These are phyloP conservation scores for Coemansia sp. DNA, from an alignment of 192 early-diverging fungal species.

Conservation along the genomic window DNA sequence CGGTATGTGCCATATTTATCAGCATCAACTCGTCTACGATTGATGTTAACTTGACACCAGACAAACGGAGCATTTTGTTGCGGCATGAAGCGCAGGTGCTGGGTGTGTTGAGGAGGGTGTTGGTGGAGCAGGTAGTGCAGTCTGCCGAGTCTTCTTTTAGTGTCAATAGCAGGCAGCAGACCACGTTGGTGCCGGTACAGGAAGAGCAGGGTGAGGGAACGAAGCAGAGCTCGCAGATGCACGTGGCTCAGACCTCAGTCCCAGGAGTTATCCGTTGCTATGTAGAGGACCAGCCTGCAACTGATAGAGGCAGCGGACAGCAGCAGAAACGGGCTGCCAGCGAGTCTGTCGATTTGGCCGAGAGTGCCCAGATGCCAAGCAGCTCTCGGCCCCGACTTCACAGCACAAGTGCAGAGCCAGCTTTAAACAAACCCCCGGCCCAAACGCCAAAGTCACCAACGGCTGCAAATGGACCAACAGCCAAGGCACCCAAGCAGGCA, in stretches of 20 bases:
- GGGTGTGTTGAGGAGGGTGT: constrained; percentile 6
- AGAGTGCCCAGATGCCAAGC: not conserved
- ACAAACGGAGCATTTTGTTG: constrained; percentile 88
- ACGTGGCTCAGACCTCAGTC: constrained; percentile 8
- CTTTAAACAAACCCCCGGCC: too few species aligned
- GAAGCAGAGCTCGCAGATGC: not conserved
- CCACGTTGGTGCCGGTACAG: constrained; percentile 1
- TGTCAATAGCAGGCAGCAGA: constrained; percentile 18
- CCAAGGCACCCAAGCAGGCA: constrained; percentile 2
- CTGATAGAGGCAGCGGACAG: too few species aligned
- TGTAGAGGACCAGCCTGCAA: not conserved
- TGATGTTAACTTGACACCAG: constrained; percentile 94
- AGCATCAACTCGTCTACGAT: constrained; percentile 41
- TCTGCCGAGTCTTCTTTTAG: constrained; percentile 23
- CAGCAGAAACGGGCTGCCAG: constrained; percentile 1
- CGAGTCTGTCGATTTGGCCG: too few species aligned
- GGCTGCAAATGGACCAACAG: too few species aligned
- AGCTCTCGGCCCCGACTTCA: too few species aligned
- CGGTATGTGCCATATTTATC: constrained; percentile 73
- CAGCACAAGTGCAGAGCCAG: too few species aligned
- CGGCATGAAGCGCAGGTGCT: constrained; percentile 63
- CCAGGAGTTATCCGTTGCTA: constrained; percentile 27
- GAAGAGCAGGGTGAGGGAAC: not conserved
- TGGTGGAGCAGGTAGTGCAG: constrained; percentile 19
- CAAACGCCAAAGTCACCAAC: too few species aligned